Base-by-base conservation (phyloP, 371 early-diverging fungal genomes). In the Mucor lusitanicus region DNA sequence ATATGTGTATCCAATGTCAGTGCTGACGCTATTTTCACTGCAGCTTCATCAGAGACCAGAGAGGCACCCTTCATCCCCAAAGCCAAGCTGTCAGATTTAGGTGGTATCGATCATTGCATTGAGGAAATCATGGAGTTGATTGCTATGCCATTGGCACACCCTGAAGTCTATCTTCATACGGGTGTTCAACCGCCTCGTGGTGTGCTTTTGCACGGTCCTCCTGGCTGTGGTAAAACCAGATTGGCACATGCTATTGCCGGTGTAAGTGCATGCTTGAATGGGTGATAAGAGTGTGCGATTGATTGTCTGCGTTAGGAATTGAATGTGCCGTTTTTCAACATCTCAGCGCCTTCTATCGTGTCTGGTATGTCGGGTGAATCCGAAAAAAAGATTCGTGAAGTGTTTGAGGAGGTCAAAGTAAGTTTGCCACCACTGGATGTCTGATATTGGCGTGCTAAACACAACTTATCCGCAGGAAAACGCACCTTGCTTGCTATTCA, bases 361-460 rank as follows among this genome's bases (percentile, higher is more conserved):
- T 95, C 97, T 11, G 99, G 99, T 33, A 97, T 99, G 97, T 94
- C 97, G 19, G 99, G 99, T 60, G 99, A 99, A 81, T 97, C 97
- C 8, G 99, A 99, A 77, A 96, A 95, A 74, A 99, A 99, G 85
- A 90, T 99, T 23, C 89, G 99, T 60, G 99, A 99, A 67, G 91
- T 99, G 0, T 99, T 99, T 85, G 95, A 97, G 37, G 96, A 97
- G 70, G 99, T 99, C 13, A 93, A 82, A 73, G 89, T 84, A 76
- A 67, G 57, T n/a, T 60, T 3, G 17, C 53, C 33, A 42, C 42
- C 1, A 0, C 6, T 3, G 37, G 46, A 13, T 28, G 15, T 12
- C 11, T 17, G 35, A 46, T 13, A 17, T 17, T 27, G 30, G n/a
- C 3, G 2, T 35, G 33, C 5, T 58, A 25, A 17, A 59, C 8